Conservation (phyloP, 1,284 basidiomycete genomes). For the Ceratobasidium sp. region DNA sequence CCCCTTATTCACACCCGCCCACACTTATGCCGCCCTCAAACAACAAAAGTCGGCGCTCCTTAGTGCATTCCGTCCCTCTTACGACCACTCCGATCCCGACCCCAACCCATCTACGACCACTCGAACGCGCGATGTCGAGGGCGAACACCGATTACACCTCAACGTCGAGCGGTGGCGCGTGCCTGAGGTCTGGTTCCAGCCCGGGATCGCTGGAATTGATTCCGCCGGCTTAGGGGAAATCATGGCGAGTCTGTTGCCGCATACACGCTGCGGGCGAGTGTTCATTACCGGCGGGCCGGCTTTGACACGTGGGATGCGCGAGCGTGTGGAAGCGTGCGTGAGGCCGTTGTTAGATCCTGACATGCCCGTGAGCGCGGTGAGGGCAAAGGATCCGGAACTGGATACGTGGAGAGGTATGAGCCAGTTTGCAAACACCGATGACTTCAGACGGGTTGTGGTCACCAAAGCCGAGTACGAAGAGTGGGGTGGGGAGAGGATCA, state of each 20-base stretch:
- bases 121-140: conserved; percentile 60
- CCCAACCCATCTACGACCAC: conserved; percentile 35
- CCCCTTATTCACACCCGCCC: conserved; percentile 81
- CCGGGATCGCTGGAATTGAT: conserved; percentile 93
- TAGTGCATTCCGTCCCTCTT: conserved; percentile 82
- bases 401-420: conserved; percentile 97
- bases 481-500: conserved; percentile 85
- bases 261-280: conserved; percentile 72
- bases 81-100: conserved; percentile 69
- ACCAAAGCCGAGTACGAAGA: conserved; percentile 91
- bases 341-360: conserved; percentile 86
- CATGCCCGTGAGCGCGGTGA: conserved; percentile 72
- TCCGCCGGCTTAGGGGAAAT: conserved; percentile 95
- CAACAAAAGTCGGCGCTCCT: conserved; percentile 86
- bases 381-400: conserved; percentile 73
- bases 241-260: conserved; percentile 68
- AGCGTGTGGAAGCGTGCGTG: conserved; percentile 76
- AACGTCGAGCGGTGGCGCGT: conserved; percentile 95
- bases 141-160: conserved; percentile 84
- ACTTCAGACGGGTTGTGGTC: conserved; percentile 69
- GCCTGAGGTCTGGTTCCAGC: conserved; percentile 94
- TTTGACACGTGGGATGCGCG: conserved; percentile 76
- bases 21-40: conserved; percentile 84
- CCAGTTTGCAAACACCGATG: conserved; percentile 75
- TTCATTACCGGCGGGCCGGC: conserved; percentile 90